A percentile compares a stretch with the other conserved stretches of the same genome.
These are phyloP conservation scores for Geosiphon pyriformis DNA, from an alignment of 192 early-diverging fungal species.

Conservation along the genomic window DNA sequence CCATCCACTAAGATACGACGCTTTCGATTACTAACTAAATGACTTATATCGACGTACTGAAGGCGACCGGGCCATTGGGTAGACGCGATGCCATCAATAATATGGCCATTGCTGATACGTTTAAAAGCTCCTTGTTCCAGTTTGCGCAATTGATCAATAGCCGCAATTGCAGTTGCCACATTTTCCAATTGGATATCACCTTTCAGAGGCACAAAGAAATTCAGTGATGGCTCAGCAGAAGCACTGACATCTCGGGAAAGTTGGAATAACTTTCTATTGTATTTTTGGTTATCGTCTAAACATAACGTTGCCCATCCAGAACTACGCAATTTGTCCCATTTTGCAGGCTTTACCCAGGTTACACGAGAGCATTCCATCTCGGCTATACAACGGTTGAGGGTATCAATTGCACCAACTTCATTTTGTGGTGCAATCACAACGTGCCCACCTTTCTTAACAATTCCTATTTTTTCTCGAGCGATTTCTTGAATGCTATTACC, in stretches of 20 bases:
- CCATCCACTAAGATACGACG: constrained; percentile 73
- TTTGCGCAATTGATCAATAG: constrained; percentile 47
- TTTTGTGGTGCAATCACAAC: constrained; percentile 53
- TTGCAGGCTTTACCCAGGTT: constrained; percentile 25
- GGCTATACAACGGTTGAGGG: constrained; percentile 30
- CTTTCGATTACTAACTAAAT: not conserved
- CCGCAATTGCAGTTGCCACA: constrained; percentile 63
- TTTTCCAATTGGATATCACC: constrained; percentile 82
- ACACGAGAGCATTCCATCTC: constrained; percentile 20
- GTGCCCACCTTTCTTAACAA: constrained; percentile 53
- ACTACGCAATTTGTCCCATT: constrained; percentile 18
- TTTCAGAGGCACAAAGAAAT: constrained; percentile 53
- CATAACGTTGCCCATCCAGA: not conserved
- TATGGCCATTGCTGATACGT: constrained; percentile 41
- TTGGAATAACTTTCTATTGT: too few relatives aligned
- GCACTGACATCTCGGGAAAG: not conserved
- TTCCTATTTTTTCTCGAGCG: constrained; percentile 79
- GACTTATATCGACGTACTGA: constrained; percentile 51
- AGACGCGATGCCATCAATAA: constrained; percentile 58
- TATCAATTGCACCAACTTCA: constrained; percentile 35
- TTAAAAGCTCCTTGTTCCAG: constrained; percentile 30
- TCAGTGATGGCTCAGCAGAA: constrained; percentile 15
- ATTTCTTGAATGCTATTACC: constrained; percentile 71
- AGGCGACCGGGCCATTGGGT: constrained; percentile 83
- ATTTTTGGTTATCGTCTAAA: not conserved